phyloP scores from a whole-genome alignment of 129 eudicot species.

The Daucus carota region DNA sequence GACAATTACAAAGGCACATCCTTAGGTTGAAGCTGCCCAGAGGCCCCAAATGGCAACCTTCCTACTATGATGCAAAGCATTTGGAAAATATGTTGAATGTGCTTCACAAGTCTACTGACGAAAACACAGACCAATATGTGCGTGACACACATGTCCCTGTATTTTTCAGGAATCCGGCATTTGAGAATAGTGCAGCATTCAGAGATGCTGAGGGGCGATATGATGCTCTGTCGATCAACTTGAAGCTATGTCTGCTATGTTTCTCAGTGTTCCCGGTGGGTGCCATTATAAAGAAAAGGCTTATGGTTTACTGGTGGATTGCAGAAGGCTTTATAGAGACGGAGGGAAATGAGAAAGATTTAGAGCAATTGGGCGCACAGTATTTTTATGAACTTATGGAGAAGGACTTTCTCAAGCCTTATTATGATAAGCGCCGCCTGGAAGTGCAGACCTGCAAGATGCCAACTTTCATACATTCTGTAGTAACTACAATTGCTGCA shows the following conservation, averaged over 20 bases:
- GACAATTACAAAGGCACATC: conserved; percentile 16
- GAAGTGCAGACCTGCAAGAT: conserved; percentile 32
- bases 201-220: conserved; percentile 14
- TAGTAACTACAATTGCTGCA: conserved; percentile 24
- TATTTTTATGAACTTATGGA: conserved; percentile 21
- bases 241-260: conserved; percentile 41
- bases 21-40: conserved; percentile 21
- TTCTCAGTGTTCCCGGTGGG: conserved; percentile 32
- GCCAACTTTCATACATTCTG: conserved; percentile 35
- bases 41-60: conserved; percentile 14
- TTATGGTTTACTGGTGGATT: conserved; percentile 47
- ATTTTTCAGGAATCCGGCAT: conserved; percentile 17
- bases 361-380: conserved; percentile 19
- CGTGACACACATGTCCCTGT: conserved; percentile 13
- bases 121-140: background rate
- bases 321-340: conserved; percentile 33
- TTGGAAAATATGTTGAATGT: background rate
- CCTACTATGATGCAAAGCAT: conserved; percentile 14
- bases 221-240: conserved; percentile 6
- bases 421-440: background rate
- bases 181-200: conserved; percentile 17
- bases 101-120: background rate
- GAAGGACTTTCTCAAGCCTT: conserved; percentile 28
- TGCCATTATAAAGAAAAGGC: conserved; percentile 27
- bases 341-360: background rate